Evolutionary conservation across 371 early-diverging fungal genomes (phyloP).

Genomic region (Rhizopus microsporus): DNA sequence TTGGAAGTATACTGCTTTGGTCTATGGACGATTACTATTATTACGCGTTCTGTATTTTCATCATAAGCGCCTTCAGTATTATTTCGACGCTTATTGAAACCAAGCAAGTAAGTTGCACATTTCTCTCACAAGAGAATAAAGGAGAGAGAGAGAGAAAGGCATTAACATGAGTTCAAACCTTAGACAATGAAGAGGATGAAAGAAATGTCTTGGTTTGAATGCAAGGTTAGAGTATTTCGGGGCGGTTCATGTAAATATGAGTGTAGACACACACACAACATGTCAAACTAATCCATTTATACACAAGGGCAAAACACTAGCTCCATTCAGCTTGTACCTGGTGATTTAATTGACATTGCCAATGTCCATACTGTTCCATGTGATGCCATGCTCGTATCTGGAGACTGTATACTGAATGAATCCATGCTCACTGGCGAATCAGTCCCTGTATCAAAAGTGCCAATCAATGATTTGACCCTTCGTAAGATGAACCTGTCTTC

Average conservation of each 20-base stretch:
- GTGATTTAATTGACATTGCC: constrained; percentile 91
- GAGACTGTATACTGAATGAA: constrained; percentile 98
- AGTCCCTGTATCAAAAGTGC: constrained; percentile 78
- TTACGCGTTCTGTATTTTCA: constrained; percentile 91
- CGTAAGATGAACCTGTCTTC: constrained; percentile 72
- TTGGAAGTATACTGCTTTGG: constrained; percentile 91
- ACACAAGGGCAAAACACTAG: constrained; percentile 51
- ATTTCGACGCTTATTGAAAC: constrained; percentile 84
- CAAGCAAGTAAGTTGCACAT: constrained; percentile 53
- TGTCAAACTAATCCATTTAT: background rate
- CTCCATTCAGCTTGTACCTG: constrained; percentile 94
- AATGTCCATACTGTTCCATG: constrained; percentile 81
- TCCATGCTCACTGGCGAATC: constrained; percentile 97
- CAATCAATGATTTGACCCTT: constrained; percentile 71
- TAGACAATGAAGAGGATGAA: constrained; percentile 78
- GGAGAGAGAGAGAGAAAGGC: background rate
- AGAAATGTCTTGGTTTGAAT: constrained; percentile 86
- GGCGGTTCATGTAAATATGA: constrained; percentile 61
- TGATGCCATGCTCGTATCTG: constrained; percentile 94
- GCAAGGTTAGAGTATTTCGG: constrained; percentile 76
- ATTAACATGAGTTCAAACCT: background rate
- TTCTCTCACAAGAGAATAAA: background rate
- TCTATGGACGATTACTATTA: constrained; percentile 92
- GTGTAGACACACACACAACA: background rate
- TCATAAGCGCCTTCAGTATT: constrained; percentile 80